Conservation (phyloP, 352 stramenopile species). For the Pythium insidiosum region DNA sequence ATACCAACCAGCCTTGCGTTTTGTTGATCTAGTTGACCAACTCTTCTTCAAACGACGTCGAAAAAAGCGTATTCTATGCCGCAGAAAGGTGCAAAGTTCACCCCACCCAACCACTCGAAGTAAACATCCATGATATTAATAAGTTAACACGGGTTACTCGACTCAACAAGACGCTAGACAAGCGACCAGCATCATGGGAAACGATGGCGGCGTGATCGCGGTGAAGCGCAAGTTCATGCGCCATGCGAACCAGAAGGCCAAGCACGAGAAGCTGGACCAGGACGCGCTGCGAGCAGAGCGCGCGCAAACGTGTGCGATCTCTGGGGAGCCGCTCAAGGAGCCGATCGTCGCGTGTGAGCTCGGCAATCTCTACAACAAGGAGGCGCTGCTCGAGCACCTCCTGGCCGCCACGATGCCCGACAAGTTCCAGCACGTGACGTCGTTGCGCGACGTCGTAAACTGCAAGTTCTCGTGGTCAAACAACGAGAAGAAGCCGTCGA, state of each 20-base stretch:
- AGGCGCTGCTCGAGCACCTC: slow-evolving; percentile 75
- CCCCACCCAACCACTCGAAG: no score
- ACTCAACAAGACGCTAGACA: neutral
- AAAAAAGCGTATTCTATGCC: no score
- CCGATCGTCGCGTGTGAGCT: slow-evolving; percentile 85
- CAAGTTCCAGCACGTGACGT: slow-evolving; percentile 71
- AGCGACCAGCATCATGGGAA: slow-evolving; percentile 63
- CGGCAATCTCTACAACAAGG: slow-evolving; percentile 92
- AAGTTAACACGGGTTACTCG: neutral
- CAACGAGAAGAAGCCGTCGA: neutral
- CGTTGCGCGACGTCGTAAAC: slow-evolving; percentile 84
- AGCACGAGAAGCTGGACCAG: slow-evolving; percentile 56
- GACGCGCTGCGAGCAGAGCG: slow-evolving; percentile 48
- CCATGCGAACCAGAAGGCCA: slow-evolving; percentile 70
- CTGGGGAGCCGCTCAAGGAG: slow-evolving; percentile 65
- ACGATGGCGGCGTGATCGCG: slow-evolving; percentile 91
- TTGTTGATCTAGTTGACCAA: no score
- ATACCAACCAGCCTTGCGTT: no score
- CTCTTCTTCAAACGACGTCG: no score
- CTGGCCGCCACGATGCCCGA: slow-evolving; percentile 72
- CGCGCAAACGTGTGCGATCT: slow-evolving; percentile 73
- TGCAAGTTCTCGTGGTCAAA: slow-evolving; percentile 33
- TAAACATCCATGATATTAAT: neutral
- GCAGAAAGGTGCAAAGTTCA: no score
- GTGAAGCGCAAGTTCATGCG: slow-evolving; percentile 93